Conservation (phyloP, 2,329 filamentous ascomycete genomes). For the Microcyclospora pomicola region DNA sequence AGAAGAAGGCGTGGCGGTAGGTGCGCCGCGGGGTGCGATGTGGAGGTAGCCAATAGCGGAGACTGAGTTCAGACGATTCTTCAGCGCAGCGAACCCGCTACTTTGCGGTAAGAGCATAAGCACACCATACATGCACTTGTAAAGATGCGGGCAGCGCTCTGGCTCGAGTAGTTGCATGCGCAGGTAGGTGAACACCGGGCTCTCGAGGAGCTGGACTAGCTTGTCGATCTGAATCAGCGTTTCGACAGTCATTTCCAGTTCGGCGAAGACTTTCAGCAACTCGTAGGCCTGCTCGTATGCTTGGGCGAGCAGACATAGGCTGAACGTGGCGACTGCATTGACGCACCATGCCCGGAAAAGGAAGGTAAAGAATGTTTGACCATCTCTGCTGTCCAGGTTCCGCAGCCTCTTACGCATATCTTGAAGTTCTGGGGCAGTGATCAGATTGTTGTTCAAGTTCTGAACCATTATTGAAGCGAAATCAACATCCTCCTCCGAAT, state of each 20-base stretch:
- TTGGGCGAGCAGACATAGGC: slow-evolving; percentile 83
- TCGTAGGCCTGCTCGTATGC: slow-evolving; percentile 98
- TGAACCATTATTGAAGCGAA: slow-evolving; percentile 99
- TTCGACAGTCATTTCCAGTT: slow-evolving; percentile 97
- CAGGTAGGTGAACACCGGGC: slow-evolving; percentile 93
- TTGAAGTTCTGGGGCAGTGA: slow-evolving; percentile 85
- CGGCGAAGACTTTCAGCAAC: slow-evolving; percentile 90
- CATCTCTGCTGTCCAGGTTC: slow-evolving; percentile 84
- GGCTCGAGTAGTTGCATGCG: slow-evolving; percentile 90
- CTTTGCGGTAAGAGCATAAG: slow-evolving; percentile 98
- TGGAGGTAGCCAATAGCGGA: slow-evolving; percentile 94
- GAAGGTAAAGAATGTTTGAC: slow-evolving; percentile 87
- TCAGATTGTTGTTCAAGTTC: slow-evolving; percentile 96
- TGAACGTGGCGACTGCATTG: slow-evolving; percentile 95
- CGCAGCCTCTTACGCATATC: slow-evolving; percentile 81
- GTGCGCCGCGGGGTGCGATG: slow-evolving; percentile 47
- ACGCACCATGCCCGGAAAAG: slow-evolving; percentile 97
- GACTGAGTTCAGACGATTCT: slow-evolving; percentile 92
- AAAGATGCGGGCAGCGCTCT: slow-evolving; percentile 85
- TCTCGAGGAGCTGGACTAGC: slow-evolving; percentile 89
- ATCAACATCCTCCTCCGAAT: slow-evolving; percentile 67
- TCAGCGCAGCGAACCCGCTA: slow-evolving; percentile 88
- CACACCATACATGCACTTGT: slow-evolving; percentile 81
- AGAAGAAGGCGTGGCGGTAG: slow-evolving; percentile 18
- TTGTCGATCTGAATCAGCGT: slow-evolving; percentile 99